Conservation (phyloP, 345 rosid species). For the Bruguiera parviflora region DNA sequence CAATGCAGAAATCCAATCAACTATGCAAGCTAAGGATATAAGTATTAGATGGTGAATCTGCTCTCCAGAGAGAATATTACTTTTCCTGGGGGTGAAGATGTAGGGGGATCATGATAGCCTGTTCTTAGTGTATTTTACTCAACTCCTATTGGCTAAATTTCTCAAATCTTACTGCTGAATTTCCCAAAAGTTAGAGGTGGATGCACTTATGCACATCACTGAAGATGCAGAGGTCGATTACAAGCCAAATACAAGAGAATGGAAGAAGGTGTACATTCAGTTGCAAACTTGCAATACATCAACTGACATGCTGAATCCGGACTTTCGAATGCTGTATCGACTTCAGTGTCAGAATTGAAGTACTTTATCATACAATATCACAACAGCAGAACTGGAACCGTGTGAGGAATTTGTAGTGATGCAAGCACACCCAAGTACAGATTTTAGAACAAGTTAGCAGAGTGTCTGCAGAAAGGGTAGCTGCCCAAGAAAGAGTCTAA, state of each 20-base stretch:
- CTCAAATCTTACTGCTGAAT: too few relatives aligned
- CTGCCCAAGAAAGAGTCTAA: too few relatives aligned
- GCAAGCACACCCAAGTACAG: neutral
- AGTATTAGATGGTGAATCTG: too few relatives aligned
- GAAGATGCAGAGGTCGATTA: too few relatives aligned
- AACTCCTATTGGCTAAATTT: neutral
- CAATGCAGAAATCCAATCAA: neutral
- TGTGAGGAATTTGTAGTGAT: neutral
- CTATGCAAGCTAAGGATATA: neutral
- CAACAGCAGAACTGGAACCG: neutral
- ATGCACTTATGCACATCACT: neutral
- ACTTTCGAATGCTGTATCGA: neutral
- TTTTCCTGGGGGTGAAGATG: neutral
- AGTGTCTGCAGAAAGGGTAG: too few relatives aligned
- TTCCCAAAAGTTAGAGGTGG: neutral
- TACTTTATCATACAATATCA: neutral
- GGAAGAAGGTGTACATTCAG: too few relatives aligned
- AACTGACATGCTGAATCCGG: neutral
- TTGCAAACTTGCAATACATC: too few relatives aligned
- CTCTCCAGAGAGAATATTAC: neutral
- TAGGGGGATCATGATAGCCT: neutral
- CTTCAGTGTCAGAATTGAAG: neutral
- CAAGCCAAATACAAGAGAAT: too few relatives aligned
- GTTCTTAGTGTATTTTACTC: neutral
- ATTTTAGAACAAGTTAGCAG: too few relatives aligned